Conservation (phyloP, 2,329 filamentous ascomycete species). For the Davidsoniella eucalypti region DNA sequence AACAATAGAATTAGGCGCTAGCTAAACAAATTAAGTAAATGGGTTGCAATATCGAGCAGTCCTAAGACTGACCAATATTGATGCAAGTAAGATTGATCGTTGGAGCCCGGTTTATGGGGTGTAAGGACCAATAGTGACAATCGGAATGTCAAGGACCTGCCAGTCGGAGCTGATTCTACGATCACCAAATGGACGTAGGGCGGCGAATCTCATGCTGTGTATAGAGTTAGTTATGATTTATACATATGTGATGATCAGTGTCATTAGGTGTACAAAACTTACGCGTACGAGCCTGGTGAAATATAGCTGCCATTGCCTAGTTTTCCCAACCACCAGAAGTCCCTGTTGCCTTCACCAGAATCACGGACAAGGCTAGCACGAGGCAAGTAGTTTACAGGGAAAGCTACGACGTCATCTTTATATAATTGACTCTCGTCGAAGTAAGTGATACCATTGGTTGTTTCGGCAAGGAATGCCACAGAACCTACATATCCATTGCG, state of each 20-base stretch:
- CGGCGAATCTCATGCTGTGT: conserved; percentile 16
- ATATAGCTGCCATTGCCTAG: conserved; percentile 18
- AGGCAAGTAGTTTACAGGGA: too few relatives aligned
- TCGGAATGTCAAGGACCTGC: conserved; percentile 13
- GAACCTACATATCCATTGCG: conserved; percentile 24
- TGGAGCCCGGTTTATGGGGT: neutral
- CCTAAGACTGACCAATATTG: too few relatives aligned
- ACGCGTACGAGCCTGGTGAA: conserved; percentile 16
- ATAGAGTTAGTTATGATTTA: neutral
- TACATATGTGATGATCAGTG: neutral
- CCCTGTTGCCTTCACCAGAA: neutral
- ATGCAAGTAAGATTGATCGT: too few relatives aligned
- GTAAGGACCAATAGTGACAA: neutral
- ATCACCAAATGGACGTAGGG: conserved; percentile 17
- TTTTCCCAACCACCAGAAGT: conserved; percentile 18
- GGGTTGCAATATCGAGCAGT: too few relatives aligned
- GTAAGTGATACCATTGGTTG: too few relatives aligned
- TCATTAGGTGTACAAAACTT: neutral
- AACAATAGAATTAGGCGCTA: too few relatives aligned
- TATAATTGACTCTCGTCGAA: too few relatives aligned
- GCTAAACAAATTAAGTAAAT: too few relatives aligned
- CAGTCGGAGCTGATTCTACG: conserved; percentile 14
- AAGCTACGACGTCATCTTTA: too few relatives aligned
- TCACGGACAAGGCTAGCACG: too few relatives aligned
- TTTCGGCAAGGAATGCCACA: too few relatives aligned